phyloP scores from a whole-genome alignment of 2,329 filamentous ascomycete species.

The Cryphonectria carpinicola region DNA sequence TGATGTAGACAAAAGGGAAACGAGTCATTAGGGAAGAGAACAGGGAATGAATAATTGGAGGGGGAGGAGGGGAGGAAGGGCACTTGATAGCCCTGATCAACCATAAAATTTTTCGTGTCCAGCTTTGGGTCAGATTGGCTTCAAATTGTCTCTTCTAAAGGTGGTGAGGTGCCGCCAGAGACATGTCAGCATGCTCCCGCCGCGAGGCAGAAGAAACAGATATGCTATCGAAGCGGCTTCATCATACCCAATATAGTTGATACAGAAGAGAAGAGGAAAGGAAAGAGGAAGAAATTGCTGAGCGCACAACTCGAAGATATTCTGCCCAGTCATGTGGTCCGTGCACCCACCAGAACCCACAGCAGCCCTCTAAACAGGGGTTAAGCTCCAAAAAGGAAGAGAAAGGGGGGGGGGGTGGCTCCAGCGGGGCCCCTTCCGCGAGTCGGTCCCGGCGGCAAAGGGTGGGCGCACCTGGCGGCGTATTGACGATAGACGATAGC shows the following conservation, averaged over 20 bases:
- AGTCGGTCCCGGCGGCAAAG: not conserved
- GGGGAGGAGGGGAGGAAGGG: conserved; percentile 30
- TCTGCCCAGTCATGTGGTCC: conserved; percentile 14
- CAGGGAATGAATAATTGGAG: conserved; percentile 32
- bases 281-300: conserved; percentile 27
- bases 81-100: conserved; percentile 41
- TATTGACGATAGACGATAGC: conserved; percentile 27
- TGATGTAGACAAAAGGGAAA: conserved; percentile 1
- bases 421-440: not conserved
- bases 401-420: not conserved
- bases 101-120: conserved; percentile 23
- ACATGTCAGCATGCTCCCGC: conserved; percentile 68
- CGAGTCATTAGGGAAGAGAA: conserved; percentile 25
- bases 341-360: conserved; percentile 15
- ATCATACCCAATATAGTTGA: conserved; percentile 82
- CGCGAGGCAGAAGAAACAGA: conserved; percentile 54
- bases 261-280: conserved; percentile 53
- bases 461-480: not conserved
- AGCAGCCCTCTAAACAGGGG: not conserved
- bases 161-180: conserved; percentile 65
- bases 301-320: conserved; percentile 21
- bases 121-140: conserved; percentile 62
- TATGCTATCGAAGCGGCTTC: conserved; percentile 67
- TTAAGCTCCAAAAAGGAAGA: not conserved
- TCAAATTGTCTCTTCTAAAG: conserved; percentile 64